Evolutionary conservation across 1,284 basidiomycete species (phyloP).

Genomic region (Fomitiporia mediterranea): DNA sequence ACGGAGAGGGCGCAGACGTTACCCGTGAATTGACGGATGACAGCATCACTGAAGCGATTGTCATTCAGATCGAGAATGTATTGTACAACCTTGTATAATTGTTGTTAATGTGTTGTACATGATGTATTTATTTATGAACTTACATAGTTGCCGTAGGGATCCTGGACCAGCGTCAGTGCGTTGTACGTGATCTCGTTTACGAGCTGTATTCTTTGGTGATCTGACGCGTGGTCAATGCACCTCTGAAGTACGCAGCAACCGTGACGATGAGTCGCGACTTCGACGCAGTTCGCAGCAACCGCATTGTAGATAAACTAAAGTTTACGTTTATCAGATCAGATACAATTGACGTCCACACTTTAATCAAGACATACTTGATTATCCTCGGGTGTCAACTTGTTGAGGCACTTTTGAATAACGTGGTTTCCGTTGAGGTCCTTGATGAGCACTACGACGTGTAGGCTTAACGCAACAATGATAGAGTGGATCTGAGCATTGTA

Average conservation of each 20-base stretch:
- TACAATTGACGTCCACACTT: no score
- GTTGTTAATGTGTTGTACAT: neutral
- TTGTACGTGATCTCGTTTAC: conserved; percentile 99
- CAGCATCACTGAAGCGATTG: conserved; percentile 94
- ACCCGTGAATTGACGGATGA: conserved; percentile 96
- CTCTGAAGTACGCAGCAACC: conserved; percentile 98
- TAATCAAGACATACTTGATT: conserved; percentile 78
- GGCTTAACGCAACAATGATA: conserved; percentile 93
- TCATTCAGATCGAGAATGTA: conserved; percentile 98
- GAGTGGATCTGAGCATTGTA: conserved; percentile 92
- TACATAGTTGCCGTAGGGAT: conserved; percentile 96
- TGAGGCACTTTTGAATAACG: conserved; percentile 99
- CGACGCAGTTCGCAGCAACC: conserved; percentile 97
- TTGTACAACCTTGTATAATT: conserved; percentile 70
- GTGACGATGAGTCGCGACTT: conserved; percentile 98
- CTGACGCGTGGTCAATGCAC: conserved; percentile 98
- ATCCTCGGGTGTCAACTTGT: conserved; percentile 96
- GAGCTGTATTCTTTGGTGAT: conserved; percentile 91
- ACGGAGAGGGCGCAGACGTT: conserved; percentile 98
- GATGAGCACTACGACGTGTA: conserved; percentile 98
- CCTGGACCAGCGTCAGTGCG: conserved; percentile 95
- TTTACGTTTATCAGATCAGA: no score
- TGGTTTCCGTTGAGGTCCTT: conserved; percentile 99
- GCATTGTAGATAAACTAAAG: conserved; percentile 98
- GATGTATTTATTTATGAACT: conserved; percentile 29